A percentile compares a stretch with the other conserved stretches of the same genome.
phyloP scores from a whole-genome alignment of 2,329 filamentous ascomycete species.

The Hortaea werneckii region DNA sequence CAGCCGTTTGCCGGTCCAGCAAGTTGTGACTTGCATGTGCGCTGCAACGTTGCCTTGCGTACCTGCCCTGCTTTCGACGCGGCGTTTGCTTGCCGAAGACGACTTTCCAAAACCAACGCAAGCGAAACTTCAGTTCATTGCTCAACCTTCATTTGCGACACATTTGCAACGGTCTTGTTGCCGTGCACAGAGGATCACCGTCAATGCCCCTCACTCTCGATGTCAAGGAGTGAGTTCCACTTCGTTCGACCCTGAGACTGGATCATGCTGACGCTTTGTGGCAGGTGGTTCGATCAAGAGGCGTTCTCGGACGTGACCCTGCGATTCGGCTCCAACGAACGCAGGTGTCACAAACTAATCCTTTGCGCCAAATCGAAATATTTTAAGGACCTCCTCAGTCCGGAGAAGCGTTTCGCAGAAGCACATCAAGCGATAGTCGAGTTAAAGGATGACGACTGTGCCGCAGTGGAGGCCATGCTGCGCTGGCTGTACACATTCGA shows the following conservation, averaged over 20 bases:
- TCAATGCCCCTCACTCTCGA: background rate
- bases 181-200: too few relatives aligned
- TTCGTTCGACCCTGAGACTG: background rate
- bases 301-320: conserved; percentile 5
- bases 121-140: too few relatives aligned
- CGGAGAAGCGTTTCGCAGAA: conserved; percentile 1
- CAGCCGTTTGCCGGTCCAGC: too few relatives aligned
- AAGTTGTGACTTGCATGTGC: too few relatives aligned
- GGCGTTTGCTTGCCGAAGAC: too few relatives aligned
- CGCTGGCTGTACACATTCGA: conserved; percentile 8
- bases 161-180: too few relatives aligned
- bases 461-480: conserved; percentile 5
- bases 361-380: conserved; percentile 5
- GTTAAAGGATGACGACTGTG: conserved; percentile 5
- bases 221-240: background rate
- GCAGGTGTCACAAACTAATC: conserved; percentile 7
- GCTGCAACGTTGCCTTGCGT: too few relatives aligned
- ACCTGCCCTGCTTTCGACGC: too few relatives aligned
- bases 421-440: background rate
- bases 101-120: too few relatives aligned
- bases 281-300: conserved; percentile 5
- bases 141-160: too few relatives aligned
- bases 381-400: conserved; percentile 2
- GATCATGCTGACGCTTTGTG: background rate
- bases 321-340: background rate